A percentile compares a stretch with the other conserved stretches of the same genome.
Evolutionary conservation across 2,329 filamentous ascomycete species (phyloP).

Genomic region (Ophiostoma perfectum): DNA sequence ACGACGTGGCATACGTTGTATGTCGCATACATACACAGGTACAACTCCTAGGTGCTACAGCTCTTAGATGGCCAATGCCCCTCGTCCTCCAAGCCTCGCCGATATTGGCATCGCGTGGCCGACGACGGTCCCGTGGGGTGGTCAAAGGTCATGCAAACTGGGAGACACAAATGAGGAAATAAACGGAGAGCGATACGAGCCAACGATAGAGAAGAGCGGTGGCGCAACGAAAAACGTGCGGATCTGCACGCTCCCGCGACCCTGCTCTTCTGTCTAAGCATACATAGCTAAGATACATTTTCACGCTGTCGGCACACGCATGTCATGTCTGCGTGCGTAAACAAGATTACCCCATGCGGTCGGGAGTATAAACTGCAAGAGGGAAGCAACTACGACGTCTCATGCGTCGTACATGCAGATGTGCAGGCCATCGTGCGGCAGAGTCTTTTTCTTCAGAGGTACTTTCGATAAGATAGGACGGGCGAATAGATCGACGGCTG

Average conservation of each 20-base stretch:
- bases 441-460: background rate
- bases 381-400: slow-evolving; percentile 3
- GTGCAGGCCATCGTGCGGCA: background rate
- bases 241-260: too few species aligned
- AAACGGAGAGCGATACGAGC: background rate
- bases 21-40: too few species aligned
- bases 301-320: background rate
- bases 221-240: too few species aligned
- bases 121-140: background rate
- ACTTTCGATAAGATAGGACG: background rate
- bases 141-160: background rate
- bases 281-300: too few species aligned
- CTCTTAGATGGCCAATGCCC: background rate
- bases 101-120: background rate
- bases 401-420: background rate
- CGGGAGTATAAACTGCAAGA: background rate
- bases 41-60: background rate
- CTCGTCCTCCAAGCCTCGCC: background rate
- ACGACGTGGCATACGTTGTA: background rate
- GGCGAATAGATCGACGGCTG: slow-evolving; percentile 14
- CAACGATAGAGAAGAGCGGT: too few species aligned
- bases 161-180: background rate
- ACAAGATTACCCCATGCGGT: background rate
- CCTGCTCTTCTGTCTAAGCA: too few species aligned
- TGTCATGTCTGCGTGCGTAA: background rate